Conservation (phyloP, 108 stramenopile genomes). For the Discostella stelligeroides region DNA sequence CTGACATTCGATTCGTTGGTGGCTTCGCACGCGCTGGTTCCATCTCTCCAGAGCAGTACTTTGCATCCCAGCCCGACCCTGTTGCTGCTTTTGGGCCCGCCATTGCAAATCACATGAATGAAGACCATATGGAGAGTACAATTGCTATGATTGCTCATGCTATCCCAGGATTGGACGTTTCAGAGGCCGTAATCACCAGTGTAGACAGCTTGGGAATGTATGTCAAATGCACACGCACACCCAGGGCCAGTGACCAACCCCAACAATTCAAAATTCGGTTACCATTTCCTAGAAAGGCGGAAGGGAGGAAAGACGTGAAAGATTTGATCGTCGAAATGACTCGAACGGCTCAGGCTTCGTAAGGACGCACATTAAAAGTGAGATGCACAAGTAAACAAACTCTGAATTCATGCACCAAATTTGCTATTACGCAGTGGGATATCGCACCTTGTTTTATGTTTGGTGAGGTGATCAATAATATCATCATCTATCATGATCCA, state of each 20-base stretch:
- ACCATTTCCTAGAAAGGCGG: constrained; percentile 70
- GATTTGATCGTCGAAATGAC: constrained; percentile 88
- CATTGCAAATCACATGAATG: constrained; percentile 95
- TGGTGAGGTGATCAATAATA: too few species aligned
- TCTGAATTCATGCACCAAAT: too few species aligned
- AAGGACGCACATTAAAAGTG: too few species aligned
- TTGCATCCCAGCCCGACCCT: constrained; percentile 78
- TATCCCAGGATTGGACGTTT: constrained; percentile 77
- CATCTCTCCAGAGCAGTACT: constrained; percentile 85
- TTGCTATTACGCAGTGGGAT: too few species aligned
- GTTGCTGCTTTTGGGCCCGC: constrained; percentile 73
- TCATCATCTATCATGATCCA: too few species aligned
- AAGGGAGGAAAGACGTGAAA: constrained; percentile 79
- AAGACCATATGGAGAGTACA: constrained; percentile 86
- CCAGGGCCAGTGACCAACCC: constrained; percentile 66
- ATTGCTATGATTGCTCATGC: constrained; percentile 88
- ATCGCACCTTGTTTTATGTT: too few species aligned
- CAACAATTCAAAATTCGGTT: constrained; percentile 83
- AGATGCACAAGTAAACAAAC: too few species aligned
- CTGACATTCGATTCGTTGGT: constrained; percentile 89
- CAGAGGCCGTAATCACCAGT: constrained; percentile 82
- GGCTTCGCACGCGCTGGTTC: constrained; percentile 94
- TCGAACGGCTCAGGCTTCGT: constrained; percentile 40
- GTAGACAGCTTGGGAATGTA: constrained; percentile 95
- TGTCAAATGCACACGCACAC: constrained; percentile 81